Evolutionary conservation across 306 rosid genomes (phyloP).

Genomic region (Begonia peltatifolia): DNA sequence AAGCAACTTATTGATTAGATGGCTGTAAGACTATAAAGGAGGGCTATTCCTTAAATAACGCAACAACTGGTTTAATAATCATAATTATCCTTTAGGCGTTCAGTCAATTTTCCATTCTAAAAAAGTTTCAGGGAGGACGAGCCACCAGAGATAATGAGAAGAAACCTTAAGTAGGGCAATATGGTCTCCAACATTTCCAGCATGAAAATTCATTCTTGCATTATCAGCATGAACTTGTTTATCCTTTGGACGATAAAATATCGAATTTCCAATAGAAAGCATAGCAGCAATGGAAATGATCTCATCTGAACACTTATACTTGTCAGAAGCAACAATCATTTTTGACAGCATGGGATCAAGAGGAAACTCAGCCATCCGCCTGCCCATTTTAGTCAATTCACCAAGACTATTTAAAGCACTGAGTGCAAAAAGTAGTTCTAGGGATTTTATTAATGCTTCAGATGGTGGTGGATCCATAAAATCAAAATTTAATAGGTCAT

Average conservation of each 20-base stretch:
- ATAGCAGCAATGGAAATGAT: conserved; percentile 78
- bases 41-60: too few relatives aligned
- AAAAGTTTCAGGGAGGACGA: too few relatives aligned
- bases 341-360: conserved; percentile 91
- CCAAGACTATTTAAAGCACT: conserved; percentile 80
- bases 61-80: too few relatives aligned
- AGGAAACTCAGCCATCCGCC: conserved; percentile 96
- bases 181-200: conserved; percentile 92
- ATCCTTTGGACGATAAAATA: conserved; percentile 95
- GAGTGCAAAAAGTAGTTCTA: conserved; percentile 77
- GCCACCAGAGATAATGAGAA: neutral
- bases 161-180: conserved; percentile 26
- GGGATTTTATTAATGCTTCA: conserved; percentile 79
- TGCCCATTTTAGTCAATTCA: conserved; percentile 78
- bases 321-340: conserved; percentile 88
- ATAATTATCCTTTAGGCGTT: too few relatives aligned
- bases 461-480: conserved; percentile 99
- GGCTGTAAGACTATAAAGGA: too few relatives aligned
- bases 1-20: too few relatives aligned
- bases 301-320: conserved; percentile 75
- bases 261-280: conserved; percentile 89
- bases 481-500: conserved; percentile 68
- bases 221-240: conserved; percentile 97
- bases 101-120: too few relatives aligned
- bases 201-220: conserved; percentile 81